phyloP scores from a whole-genome alignment of 148 eudicot species.

The Nyssa sinensis region DNA sequence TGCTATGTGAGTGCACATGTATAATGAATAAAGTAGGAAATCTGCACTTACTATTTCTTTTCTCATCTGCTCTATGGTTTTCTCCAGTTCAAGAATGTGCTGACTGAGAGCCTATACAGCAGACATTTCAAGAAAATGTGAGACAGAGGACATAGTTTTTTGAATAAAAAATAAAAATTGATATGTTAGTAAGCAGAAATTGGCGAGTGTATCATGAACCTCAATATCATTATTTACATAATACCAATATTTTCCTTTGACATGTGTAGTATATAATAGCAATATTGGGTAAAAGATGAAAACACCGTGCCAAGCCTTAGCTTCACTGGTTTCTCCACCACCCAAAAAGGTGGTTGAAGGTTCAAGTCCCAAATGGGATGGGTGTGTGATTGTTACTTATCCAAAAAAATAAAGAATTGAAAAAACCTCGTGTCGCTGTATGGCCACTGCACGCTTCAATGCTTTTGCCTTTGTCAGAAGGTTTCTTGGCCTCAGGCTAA shows the following conservation, averaged over 20 bases:
- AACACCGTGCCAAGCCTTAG: too few species aligned
- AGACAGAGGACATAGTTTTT: not conserved
- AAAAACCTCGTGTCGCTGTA: constrained; percentile 94
- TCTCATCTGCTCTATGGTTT: constrained; percentile 63
- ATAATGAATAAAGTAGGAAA: not conserved
- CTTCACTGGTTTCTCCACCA: too few species aligned
- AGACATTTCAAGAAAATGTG: not conserved
- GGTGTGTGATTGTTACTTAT: too few species aligned
- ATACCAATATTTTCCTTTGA: not conserved
- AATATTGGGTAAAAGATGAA: not conserved
- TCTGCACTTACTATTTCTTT: constrained; percentile 61
- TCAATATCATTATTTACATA: not conserved
- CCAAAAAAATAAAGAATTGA: constrained; percentile 1
- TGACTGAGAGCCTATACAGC: constrained; percentile 76
- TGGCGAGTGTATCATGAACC: not conserved
- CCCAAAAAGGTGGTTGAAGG: too few species aligned
- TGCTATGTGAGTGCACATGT: not conserved
- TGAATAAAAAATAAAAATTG: too few species aligned
- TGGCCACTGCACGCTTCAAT: constrained; percentile 78
- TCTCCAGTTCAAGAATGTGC: constrained; percentile 86
- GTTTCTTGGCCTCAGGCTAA: constrained; percentile 82
- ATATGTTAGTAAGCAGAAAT: constrained; percentile 16
- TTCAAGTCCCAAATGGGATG: too few species aligned
- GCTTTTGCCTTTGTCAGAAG: constrained; percentile 93
- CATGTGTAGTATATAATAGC: too few species aligned